These are phyloP conservation scores for Stachybotrys elegans DNA, from an alignment of 2,329 filamentous ascomycete species.

Conservation along the genomic window DNA sequence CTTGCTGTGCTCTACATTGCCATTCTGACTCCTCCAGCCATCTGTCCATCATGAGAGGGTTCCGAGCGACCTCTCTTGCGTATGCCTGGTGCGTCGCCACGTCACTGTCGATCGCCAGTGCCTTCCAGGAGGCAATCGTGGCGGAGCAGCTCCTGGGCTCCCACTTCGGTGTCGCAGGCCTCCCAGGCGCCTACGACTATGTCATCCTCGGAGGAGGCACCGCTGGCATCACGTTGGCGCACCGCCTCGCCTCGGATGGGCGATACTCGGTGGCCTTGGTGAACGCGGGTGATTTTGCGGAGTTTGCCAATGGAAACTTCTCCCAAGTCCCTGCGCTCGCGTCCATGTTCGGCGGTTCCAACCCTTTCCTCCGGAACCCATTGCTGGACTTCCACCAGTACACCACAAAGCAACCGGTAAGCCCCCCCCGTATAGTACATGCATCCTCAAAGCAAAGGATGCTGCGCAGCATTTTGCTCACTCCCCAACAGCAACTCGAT, in stretches of 20 bases:
- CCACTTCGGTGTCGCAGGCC: not conserved
- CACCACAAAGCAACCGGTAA: not conserved
- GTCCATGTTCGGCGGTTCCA: not conserved
- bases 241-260: not conserved
- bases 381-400: not conserved
- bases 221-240: not conserved
- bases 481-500: not conserved
- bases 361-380: not conserved
- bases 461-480: not conserved
- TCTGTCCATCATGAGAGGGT: not conserved
- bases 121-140: not conserved
- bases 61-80: not conserved
- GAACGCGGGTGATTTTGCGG: slow-evolving; percentile 1
- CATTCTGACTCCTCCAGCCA: not conserved
- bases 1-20: not conserved
- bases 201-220: not conserved
- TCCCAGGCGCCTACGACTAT: not conserved
- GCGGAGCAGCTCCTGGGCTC: not conserved
- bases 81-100: not conserved
- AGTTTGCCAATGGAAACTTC: slow-evolving; percentile 2
- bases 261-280: not conserved
- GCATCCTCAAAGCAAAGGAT: not conserved
- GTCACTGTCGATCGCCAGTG: not conserved
- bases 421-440: not conserved
- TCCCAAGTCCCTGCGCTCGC: not conserved